These are phyloP conservation scores for Cenococcum geophilum DNA, from an alignment of 495 filamentous ascomycete genomes.

Conservation along the genomic window DNA sequence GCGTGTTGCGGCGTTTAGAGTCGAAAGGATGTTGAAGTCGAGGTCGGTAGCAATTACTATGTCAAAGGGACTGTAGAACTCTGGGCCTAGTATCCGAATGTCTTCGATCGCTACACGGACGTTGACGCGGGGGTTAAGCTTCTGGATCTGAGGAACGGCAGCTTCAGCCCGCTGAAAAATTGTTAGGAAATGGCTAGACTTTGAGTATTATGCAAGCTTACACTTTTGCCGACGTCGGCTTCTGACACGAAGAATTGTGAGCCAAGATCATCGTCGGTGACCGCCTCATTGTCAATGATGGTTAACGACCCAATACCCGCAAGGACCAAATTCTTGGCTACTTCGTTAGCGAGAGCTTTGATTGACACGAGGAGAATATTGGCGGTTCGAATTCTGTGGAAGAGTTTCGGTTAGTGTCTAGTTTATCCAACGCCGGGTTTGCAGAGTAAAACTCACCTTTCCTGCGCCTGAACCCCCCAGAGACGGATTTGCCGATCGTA, in stretches of 20 bases:
- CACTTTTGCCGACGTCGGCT: conserved; percentile 68
- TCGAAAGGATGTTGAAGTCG: conserved; percentile 60
- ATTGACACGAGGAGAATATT: conserved; percentile 86
- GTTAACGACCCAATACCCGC: conserved; percentile 91
- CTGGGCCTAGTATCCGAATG: conserved; percentile 55
- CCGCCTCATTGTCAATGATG: conserved; percentile 71
- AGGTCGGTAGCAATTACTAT: conserved; percentile 89
- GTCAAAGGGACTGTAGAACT: conserved; percentile 73
- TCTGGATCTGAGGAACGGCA: conserved; percentile 67
- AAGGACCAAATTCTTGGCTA: conserved; percentile 95
- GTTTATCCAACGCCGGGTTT: neutral
- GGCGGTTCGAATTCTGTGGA: conserved; percentile 70
- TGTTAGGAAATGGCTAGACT: conserved; percentile 1
- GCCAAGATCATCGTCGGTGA: conserved; percentile 76
- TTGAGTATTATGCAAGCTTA: conserved; percentile 36
- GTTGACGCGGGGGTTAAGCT: conserved; percentile 84
- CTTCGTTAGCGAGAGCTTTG: conserved; percentile 86
- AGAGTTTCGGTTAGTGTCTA: conserved; percentile 3
- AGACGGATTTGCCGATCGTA: conserved; percentile 98
- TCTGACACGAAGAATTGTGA: conserved; percentile 83
- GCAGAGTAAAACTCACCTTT: conserved; percentile 46
- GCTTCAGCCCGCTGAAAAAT: conserved; percentile 67
- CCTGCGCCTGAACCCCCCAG: conserved; percentile 93
- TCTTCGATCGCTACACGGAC: conserved; percentile 62
- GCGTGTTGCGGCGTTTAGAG: conserved; percentile 77